Evolutionary conservation across 495 filamentous ascomycete genomes (phyloP).

Genomic region (Aspergillus taichungensis): DNA sequence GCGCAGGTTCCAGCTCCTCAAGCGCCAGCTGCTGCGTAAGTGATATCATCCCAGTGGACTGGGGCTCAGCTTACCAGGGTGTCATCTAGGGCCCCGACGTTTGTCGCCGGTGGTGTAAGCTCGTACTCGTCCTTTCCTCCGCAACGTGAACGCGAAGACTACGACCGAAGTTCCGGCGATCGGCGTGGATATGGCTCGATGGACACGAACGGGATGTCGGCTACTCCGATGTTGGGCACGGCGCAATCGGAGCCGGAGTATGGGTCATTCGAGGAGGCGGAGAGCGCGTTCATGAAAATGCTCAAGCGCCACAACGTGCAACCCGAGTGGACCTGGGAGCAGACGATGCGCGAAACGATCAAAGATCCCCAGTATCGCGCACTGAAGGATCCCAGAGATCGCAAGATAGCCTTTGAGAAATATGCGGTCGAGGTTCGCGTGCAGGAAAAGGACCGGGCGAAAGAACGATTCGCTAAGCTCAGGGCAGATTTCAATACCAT

Average conservation of each 20-base stretch:
- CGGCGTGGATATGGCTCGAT: constrained; percentile 54
- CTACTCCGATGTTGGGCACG: constrained; percentile 52
- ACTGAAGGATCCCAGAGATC: constrained; percentile 86
- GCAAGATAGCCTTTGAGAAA: constrained; percentile 90
- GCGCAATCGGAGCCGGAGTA: constrained; percentile 75
- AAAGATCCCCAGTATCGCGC: constrained; percentile 92
- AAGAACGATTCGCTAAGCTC: constrained; percentile 88
- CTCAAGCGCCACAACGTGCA: constrained; percentile 77
- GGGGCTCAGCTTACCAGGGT: constrained; percentile 14
- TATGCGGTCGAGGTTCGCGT: constrained; percentile 82
- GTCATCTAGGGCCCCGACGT: constrained; percentile 50
- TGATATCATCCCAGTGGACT: constrained; percentile 9
- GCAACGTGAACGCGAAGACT: constrained; percentile 43
- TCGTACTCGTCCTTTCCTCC: constrained; percentile 43
- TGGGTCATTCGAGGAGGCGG: constrained; percentile 78
- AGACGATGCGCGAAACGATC: constrained; percentile 79
- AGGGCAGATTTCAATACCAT: constrained; percentile 92
- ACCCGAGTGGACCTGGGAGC: constrained; percentile 87
- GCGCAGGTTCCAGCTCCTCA: constrained; percentile 44
- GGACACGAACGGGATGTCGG: constrained; percentile 47
- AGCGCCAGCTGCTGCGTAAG: constrained; percentile 53
- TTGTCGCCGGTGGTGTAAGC: constrained; percentile 54
- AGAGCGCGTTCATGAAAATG: constrained; percentile 87
- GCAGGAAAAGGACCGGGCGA: constrained; percentile 91
- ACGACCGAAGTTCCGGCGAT: constrained; percentile 53